Percentiles rank a stretch among this genome's conserved stretches.
phyloP scores from a whole-genome alignment of 108 stramenopile species.

The Nannochloropsis salina region DNA sequence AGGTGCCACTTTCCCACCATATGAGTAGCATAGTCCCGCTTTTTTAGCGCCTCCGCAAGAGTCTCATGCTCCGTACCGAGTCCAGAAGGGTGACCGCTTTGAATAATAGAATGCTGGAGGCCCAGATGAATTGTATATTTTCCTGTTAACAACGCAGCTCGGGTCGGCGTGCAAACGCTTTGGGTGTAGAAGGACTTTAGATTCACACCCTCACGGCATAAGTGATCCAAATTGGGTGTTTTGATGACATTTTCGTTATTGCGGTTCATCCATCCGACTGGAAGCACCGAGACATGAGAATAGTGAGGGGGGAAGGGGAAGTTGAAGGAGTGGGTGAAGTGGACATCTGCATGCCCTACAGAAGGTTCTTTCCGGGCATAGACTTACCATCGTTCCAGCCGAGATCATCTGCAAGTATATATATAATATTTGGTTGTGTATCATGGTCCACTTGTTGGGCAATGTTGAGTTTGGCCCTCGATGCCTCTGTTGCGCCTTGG shows the following conservation, averaged over 20 bases:
- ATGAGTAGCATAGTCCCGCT: conserved; percentile 35
- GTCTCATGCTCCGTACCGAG: conserved; percentile 20
- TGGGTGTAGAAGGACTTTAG: conserved; percentile 35
- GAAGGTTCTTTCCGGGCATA: not conserved
- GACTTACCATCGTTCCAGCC: conserved; percentile 10
- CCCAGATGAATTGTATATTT: conserved; percentile 37
- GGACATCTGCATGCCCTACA: not conserved
- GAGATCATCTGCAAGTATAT: not conserved
- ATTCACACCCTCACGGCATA: conserved; percentile 18
- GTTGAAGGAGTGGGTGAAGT: no score
- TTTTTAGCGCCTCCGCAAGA: conserved; percentile 26
- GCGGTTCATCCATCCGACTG: conserved; percentile 3
- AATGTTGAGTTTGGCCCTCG: no score
- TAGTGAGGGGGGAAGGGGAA: not conserved
- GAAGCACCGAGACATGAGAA: not conserved
- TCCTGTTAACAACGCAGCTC: conserved; percentile 44
- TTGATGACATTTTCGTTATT: conserved; percentile 22
- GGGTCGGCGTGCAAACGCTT: conserved; percentile 27
- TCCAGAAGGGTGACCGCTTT: conserved; percentile 2
- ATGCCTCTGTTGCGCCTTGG: no score
- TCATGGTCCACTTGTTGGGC: not conserved
- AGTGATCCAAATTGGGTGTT: conserved; percentile 26
- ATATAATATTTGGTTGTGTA: not conserved
- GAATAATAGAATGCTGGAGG: conserved; percentile 26
- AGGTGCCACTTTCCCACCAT: conserved; percentile 55